phyloP scores from a whole-genome alignment of 2,329 filamentous ascomycete genomes.

The Fusarium musae region DNA sequence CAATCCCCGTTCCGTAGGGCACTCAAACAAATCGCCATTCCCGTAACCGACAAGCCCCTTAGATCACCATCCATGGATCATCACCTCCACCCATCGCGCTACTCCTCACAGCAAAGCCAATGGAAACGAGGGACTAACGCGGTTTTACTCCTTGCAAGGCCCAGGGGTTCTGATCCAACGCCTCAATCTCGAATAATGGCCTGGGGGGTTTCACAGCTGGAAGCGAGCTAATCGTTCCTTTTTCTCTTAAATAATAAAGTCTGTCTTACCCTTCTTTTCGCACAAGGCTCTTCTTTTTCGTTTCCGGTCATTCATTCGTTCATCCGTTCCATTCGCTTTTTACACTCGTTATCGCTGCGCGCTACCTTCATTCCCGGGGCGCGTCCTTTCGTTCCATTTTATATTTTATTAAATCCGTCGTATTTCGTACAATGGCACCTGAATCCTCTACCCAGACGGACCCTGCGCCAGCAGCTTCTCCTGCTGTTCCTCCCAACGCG shows the following conservation, averaged over 20 bases:
- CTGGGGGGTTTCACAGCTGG: conserved; percentile 12
- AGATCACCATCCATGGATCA: conserved; percentile 16
- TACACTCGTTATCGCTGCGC: conserved; percentile 19
- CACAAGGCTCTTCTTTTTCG: conserved; percentile 1
- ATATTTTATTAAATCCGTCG: not conserved
- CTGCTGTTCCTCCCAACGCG: conserved; percentile 21
- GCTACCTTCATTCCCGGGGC: not conserved
- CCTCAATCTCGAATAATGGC: conserved; percentile 7
- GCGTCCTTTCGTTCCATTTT: not conserved
- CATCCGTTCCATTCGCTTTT: conserved; percentile 2
- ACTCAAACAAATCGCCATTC: conserved; percentile 9
- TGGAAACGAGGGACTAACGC: conserved; percentile 12
- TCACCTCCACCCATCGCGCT: conserved; percentile 4
- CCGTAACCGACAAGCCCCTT: conserved; percentile 19
- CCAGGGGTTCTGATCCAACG: conserved; percentile 12
- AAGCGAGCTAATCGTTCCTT: conserved; percentile 4
- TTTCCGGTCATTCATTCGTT: conserved; percentile 15
- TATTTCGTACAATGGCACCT: conserved; percentile 33
- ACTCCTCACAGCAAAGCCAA: conserved; percentile 9
- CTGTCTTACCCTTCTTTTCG: conserved; percentile 3
- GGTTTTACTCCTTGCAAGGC: conserved; percentile 8
- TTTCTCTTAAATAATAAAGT: conserved; percentile 22
- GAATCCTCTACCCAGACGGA: conserved; percentile 39
- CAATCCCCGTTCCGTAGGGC: not conserved
- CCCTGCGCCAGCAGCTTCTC: conserved; percentile 15